Evolutionary conservation across 768 basidiomycete species (phyloP).

Genomic region (Lentinula raphanica): DNA sequence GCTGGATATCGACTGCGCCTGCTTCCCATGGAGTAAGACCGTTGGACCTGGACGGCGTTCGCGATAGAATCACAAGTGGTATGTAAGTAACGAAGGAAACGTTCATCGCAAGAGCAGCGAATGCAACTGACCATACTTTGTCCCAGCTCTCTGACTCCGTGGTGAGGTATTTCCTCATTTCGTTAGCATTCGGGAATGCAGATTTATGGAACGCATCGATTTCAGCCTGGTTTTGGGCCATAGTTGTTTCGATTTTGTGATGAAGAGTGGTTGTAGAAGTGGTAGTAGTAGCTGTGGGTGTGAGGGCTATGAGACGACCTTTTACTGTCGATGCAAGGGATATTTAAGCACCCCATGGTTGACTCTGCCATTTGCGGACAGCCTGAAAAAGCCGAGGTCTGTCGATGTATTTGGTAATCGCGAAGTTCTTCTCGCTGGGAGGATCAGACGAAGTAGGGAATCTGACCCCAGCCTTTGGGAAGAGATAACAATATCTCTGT

Average conservation of each 20-base stretch:
- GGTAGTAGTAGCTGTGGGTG: not conserved
- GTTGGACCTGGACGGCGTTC: not conserved
- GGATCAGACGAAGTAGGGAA: too few relatives aligned
- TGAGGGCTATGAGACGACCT: not conserved
- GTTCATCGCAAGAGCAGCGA: not conserved
- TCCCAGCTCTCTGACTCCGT: constrained; percentile 23
- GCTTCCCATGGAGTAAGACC: constrained; percentile 60
- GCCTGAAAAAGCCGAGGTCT: too few relatives aligned
- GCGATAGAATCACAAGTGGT: too few relatives aligned
- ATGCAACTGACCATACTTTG: constrained; percentile 17
- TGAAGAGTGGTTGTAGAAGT: not conserved
- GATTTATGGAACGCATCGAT: constrained; percentile 1
- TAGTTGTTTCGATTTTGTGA: not conserved
- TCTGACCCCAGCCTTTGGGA: too few relatives aligned
- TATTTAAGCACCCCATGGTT: not conserved
- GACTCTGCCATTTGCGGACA: too few relatives aligned
- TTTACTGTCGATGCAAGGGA: not conserved
- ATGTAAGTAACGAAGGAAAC: not conserved
- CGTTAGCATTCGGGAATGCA: constrained; percentile 1
- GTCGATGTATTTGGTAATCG: too few relatives aligned
- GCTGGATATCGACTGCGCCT: constrained; percentile 39
- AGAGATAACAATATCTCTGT: too few relatives aligned
- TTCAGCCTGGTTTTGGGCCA: not conserved
- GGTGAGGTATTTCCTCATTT: constrained; percentile 15
- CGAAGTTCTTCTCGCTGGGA: too few relatives aligned